Evolutionary conservation across 148 eudicot species (phyloP).

Genomic region (Cornus kousa): DNA sequence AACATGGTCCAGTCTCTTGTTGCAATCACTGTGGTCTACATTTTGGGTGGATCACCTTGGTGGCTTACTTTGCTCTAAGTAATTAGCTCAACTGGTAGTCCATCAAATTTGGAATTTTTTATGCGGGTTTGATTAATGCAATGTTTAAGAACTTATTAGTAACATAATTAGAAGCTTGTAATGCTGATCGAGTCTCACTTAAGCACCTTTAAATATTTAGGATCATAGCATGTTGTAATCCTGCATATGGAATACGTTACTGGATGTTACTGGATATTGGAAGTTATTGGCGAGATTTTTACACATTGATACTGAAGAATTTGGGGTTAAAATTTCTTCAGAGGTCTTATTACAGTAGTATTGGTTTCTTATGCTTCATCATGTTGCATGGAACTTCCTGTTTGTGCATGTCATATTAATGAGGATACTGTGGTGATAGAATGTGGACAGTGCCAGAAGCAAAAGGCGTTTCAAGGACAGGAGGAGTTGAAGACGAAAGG

Average conservation of each 20-base stretch:
- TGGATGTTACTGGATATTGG: neutral
- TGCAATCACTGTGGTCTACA: neutral
- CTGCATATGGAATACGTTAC: neutral
- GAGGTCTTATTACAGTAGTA: neutral
- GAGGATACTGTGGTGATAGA: constrained; percentile 26
- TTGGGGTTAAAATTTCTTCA: neutral
- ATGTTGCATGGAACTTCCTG: neutral
- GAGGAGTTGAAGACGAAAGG: constrained; percentile 48
- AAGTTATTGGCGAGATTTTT: neutral
- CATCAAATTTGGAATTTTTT: neutral
- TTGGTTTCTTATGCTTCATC: neutral
- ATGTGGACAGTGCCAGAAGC: constrained; percentile 79
- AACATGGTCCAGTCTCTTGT: neutral
- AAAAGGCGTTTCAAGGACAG: constrained; percentile 49
- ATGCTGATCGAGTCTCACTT: neutral
- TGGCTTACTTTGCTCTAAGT: neutral
- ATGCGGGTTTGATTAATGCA: neutral
- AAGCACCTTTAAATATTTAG: neutral
- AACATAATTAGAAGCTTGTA: neutral
- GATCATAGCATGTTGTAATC: neutral
- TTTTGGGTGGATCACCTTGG: neutral
- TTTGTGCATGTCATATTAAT: constrained; percentile 1
- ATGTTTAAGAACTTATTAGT: neutral
- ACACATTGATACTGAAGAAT: neutral
- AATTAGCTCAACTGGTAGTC: neutral